Evolutionary conservation across 2,329 filamentous ascomycete species (phyloP).

Genomic region (Fusarium avenaceum): DNA sequence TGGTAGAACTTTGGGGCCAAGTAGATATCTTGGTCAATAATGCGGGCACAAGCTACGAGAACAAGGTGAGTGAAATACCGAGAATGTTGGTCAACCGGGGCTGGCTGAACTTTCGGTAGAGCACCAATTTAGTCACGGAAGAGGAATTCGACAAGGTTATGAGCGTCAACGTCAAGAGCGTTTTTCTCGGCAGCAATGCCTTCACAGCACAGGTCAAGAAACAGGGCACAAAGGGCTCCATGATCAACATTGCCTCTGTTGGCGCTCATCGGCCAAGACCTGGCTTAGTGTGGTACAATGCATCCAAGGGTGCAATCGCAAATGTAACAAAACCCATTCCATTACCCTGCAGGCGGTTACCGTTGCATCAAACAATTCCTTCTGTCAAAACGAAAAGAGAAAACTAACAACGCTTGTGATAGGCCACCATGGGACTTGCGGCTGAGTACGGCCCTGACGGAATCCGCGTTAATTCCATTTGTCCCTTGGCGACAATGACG

Average conservation of each 20-base stretch:
- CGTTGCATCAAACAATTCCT: too few species aligned
- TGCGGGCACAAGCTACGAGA: conserved; percentile 18
- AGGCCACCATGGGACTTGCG: conserved; percentile 68
- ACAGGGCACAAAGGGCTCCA: conserved; percentile 11
- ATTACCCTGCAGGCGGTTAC: background rate
- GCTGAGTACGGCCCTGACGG: conserved; percentile 79
- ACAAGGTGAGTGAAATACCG: background rate
- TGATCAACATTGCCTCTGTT: conserved; percentile 33
- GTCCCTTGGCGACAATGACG: conserved; percentile 70
- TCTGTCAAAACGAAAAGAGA: background rate
- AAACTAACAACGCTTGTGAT: background rate
- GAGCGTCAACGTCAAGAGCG: conserved; percentile 17
- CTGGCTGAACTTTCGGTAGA: background rate
- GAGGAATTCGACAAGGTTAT: conserved; percentile 25
- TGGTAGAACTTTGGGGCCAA: background rate
- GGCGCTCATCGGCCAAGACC: conserved; percentile 64
- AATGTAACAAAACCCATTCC: conserved; percentile 55
- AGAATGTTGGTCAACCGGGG: fast-evolving
- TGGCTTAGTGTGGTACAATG: conserved; percentile 78
- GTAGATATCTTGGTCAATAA: conserved; percentile 26
- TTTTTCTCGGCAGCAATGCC: conserved; percentile 13
- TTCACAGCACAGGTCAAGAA: conserved; percentile 8
- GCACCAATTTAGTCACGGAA: conserved; percentile 13
- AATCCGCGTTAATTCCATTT: conserved; percentile 80
- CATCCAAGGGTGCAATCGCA: conserved; percentile 74